Evolutionary conservation across 768 basidiomycete species (phyloP).

Genomic region (Rhizopogon vinicolor): DNA sequence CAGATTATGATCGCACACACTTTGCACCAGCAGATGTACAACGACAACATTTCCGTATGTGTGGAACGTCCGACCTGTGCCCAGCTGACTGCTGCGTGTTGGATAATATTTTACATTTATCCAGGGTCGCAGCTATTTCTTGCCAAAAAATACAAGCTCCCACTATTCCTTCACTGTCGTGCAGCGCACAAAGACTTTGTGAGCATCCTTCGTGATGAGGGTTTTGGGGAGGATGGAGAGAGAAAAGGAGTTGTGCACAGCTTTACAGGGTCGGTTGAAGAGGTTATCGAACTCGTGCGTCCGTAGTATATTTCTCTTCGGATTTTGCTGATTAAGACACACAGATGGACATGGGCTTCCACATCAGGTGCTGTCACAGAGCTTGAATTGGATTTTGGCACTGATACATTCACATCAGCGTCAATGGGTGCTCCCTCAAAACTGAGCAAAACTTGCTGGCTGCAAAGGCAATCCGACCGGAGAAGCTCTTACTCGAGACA

Average conservation of each 20-base stretch:
- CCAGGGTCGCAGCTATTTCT: slow-evolving; percentile 54
- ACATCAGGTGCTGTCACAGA: slow-evolving; percentile 41
- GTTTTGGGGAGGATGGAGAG: slow-evolving; percentile 57
- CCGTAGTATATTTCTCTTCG: neutral
- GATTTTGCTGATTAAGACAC: neutral
- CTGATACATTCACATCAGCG: slow-evolving; percentile 24
- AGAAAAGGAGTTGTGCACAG: slow-evolving; percentile 77
- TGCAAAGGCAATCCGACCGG: slow-evolving; percentile 50
- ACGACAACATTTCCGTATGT: slow-evolving; percentile 57
- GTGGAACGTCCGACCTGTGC: neutral
- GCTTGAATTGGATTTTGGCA: neutral
- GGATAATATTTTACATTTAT: neutral
- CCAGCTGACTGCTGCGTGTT: neutral
- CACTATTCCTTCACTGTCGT: slow-evolving; percentile 78
- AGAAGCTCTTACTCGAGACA: slow-evolving; percentile 68
- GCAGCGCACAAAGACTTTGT: slow-evolving; percentile 73
- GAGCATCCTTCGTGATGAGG: slow-evolving; percentile 56
- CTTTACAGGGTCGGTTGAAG: slow-evolving; percentile 65
- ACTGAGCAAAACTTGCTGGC: slow-evolving; percentile 58
- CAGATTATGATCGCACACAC: slow-evolving; percentile 76
- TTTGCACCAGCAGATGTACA: slow-evolving; percentile 60
- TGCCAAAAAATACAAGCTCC: slow-evolving; percentile 67
- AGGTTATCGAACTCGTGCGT: slow-evolving; percentile 62
- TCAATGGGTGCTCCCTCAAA: slow-evolving; percentile 79
- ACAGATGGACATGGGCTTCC: slow-evolving; percentile 72